Evolutionary conservation across 1,284 basidiomycete genomes (phyloP), one percentile per base, ranked within the genome.

Genomic region (Apiotrichum gamsii): DNA sequence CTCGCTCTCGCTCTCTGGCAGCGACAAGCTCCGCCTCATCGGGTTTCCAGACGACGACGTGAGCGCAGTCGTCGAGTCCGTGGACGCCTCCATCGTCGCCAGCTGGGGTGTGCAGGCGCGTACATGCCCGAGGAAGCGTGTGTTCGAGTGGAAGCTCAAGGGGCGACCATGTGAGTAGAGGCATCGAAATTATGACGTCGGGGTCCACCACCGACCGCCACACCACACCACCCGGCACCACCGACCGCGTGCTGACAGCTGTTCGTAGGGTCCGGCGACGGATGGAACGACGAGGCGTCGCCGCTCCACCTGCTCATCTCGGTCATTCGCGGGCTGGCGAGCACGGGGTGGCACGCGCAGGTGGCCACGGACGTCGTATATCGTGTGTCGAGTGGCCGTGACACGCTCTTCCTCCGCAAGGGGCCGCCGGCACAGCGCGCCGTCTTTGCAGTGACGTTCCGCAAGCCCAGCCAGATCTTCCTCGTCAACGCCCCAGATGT

Each of bases 401-500:
- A 67, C 41, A 62, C 62, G 1, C 18, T 69, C 13, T 56, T 62
- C 41, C 56, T 69, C 43, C 54, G 52, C 33, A 44, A 56, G 14
- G 60, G 59, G 8, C 49, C 52, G 8, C 51, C 57, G 19, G 16
- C 42, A 4, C 59, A 65, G 48, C 49, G 59, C 14, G 58, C 50
- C 21, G 61, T 62, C 54, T 69, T 67, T 37, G 33, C 56, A 8
- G 44, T 69, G 5, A 45, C 44, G 5, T 65, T 69, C 49, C 61
- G 40, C 8, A 16, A 23, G 14, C 64, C 40, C 56, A 61, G 41
- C 34, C 38, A 11, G 58, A 64, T 40, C 59, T 60, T 52, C n/a
- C 45, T 69, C 29, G 64, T 69, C 13, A 63, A 69, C 41, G 54
- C 59, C 14, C 64, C 66, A 4, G 50, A 58, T 30, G 51, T 46